A percentile compares a stretch with the other conserved stretches of the same genome.
These are phyloP conservation scores for Thymus mandschuricus DNA, from an alignment of 257 asterid species.

Conservation along the genomic window DNA sequence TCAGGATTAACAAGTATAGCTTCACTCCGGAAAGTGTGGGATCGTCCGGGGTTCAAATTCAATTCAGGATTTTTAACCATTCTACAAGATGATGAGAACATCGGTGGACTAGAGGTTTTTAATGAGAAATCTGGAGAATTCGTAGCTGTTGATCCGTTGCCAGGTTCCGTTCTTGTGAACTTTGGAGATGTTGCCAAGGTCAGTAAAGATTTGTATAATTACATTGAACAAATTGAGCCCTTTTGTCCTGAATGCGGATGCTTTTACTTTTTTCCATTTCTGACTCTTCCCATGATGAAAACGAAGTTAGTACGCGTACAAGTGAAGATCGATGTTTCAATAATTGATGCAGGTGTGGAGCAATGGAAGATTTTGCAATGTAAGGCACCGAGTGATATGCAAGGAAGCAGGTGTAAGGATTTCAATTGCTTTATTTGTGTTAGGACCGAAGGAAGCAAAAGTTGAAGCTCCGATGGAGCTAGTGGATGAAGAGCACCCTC, in stretches of 20 bases:
- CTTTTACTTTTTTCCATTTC: not conserved
- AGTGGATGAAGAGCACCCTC: conserved; percentile 31
- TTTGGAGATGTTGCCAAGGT: conserved; percentile 46
- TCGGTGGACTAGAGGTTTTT: conserved; percentile 49
- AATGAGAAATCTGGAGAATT: conserved; percentile 37
- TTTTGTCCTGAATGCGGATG: not conserved
- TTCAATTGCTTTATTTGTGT: conserved; percentile 36
- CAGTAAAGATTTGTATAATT: not conserved
- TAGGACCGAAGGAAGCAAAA: conserved; percentile 30
- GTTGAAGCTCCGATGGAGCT: conserved; percentile 36
- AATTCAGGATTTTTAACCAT: conserved; percentile 56
- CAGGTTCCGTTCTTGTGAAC: conserved; percentile 35
- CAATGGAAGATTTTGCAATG: conserved; percentile 47
- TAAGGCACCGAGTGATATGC: conserved; percentile 46
- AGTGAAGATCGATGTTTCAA: not conserved
- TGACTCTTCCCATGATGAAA: not conserved
- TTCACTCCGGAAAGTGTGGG: conserved; percentile 48
- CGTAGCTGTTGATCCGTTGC: conserved; percentile 41
- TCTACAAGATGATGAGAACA: conserved; percentile 57
- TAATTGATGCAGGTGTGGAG: conserved; percentile 41
- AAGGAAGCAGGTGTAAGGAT: conserved; percentile 25
- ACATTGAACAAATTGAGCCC: no score
- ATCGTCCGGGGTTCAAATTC: conserved; percentile 43
- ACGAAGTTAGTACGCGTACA: not conserved
- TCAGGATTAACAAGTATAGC: conserved; percentile 50